Conservation (phyloP, 1,284 basidiomycete species). For the Xerocomus nothofagi region DNA sequence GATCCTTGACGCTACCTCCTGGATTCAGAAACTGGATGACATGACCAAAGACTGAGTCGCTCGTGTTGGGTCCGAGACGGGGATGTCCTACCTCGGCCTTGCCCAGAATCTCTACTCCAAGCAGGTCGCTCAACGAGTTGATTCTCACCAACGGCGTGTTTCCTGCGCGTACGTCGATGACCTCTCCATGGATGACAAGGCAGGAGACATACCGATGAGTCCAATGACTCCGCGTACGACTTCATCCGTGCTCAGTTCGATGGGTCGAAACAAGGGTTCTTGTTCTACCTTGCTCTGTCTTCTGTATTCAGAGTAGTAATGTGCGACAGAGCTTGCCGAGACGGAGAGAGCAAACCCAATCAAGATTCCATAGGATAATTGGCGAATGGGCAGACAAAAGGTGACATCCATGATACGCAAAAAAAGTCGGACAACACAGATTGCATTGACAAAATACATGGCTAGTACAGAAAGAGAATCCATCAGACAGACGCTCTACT, state of each 20-base stretch:
- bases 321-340: constrained; percentile 58
- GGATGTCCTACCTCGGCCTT: constrained; percentile 81
- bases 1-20: constrained; percentile 96
- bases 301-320: constrained; percentile 46
- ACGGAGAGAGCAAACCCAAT: constrained; percentile 71
- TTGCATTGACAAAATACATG: too few relatives aligned
- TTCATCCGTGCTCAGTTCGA: constrained; percentile 76
- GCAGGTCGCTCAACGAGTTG: constrained; percentile 84
- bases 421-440: too few relatives aligned
- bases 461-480: too few relatives aligned
- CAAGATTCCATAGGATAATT: constrained; percentile 64
- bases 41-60: not conserved
- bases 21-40: constrained; percentile 87
- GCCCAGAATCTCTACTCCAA: constrained; percentile 94
- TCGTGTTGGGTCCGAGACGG: not conserved
- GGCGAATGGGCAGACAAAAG: constrained; percentile 44
- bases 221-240: constrained; percentile 75
- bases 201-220: constrained; percentile 66
- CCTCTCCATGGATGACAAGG: not conserved
- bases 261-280: constrained; percentile 57
- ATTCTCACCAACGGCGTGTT: constrained; percentile 95
- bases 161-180: constrained; percentile 48
- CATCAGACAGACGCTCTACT: constrained; percentile 76
- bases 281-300: constrained; percentile 33
- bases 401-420: too few relatives aligned